Percentiles rank a stretch among this genome's conserved stretches.
Conservation (phyloP, 2,329 filamentous ascomycete genomes). For the Monosporascus sp. region DNA sequence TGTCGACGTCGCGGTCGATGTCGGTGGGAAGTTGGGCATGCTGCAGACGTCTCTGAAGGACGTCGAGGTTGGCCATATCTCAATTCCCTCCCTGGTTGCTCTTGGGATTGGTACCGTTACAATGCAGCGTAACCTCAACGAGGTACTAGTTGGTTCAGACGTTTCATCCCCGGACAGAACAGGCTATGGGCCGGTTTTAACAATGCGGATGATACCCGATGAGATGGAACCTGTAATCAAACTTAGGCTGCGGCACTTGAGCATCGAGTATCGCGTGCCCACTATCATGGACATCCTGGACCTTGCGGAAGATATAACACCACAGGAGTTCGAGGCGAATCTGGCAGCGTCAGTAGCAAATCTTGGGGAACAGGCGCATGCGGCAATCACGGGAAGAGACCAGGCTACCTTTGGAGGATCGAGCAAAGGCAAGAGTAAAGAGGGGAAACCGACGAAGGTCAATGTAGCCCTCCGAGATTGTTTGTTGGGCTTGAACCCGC, state of each 20-base stretch:
- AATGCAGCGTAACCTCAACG: conserved; percentile 58
- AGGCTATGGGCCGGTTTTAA: conserved; percentile 54
- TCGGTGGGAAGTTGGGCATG: conserved; percentile 65
- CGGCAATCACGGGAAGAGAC: conserved; percentile 35
- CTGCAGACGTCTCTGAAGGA: conserved; percentile 54
- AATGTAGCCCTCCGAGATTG: conserved; percentile 78
- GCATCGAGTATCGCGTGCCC: conserved; percentile 82
- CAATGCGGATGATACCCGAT: conserved; percentile 86
- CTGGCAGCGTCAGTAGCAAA: conserved; percentile 77
- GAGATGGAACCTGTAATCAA: conserved; percentile 91
- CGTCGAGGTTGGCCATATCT: conserved; percentile 74
- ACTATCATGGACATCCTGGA: conserved; percentile 76
- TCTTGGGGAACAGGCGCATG: conserved; percentile 59
- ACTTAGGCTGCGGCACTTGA: conserved; percentile 77
- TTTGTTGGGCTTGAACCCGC: conserved; percentile 77
- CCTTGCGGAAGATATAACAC: conserved; percentile 59
- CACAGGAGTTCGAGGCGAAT: conserved; percentile 68
- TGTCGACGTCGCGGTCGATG: conserved; percentile 54
- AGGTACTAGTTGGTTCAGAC: conserved; percentile 63
- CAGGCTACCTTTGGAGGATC: conserved; percentile 3
- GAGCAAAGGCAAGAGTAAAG: conserved; percentile 22
- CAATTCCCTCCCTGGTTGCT: conserved; percentile 75
- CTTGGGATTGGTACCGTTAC: conserved; percentile 63
- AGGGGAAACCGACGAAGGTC: conserved; percentile 56
- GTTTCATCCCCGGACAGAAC: conserved; percentile 23